Percentiles rank a stretch among this genome's conserved stretches.
Conservation (phyloP, 2,329 filamentous ascomycete species). For the Cordyceps cicadae region DNA sequence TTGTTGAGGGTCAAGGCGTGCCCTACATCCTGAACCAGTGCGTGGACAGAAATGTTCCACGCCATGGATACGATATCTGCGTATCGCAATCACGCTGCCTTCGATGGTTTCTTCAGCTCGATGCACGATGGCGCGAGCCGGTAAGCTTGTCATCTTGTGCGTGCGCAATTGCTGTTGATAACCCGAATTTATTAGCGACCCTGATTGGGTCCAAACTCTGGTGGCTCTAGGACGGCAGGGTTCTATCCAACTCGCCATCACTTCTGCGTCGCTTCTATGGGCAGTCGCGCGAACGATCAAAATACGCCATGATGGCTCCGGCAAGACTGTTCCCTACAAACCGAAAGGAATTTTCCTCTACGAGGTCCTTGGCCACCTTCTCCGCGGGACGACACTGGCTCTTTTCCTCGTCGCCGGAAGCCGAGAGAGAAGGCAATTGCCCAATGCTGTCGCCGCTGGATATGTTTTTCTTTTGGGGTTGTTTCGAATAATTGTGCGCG, state of each 20-base stretch:
- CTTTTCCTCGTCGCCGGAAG: neutral
- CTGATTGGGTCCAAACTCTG: neutral
- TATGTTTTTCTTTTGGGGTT: slow-evolving; percentile 40
- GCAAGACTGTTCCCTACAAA: slow-evolving; percentile 5
- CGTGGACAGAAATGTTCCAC: neutral
- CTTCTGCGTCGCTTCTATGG: neutral
- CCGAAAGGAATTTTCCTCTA: neutral
- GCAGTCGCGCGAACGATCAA: neutral
- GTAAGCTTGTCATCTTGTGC: neutral
- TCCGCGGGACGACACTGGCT: neutral
- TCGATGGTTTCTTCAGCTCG: neutral
- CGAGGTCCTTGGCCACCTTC: neutral
- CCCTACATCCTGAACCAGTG: neutral
- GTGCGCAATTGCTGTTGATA: neutral
- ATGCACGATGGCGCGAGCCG: neutral
- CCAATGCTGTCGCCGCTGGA: slow-evolving; percentile 28
- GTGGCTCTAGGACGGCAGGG: neutral
- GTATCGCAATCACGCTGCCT: neutral
- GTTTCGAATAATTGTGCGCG: slow-evolving; percentile 31
- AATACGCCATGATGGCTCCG: neutral
- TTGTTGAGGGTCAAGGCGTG: neutral
- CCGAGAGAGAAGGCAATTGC: slow-evolving; percentile 19
- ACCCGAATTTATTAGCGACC: neutral
- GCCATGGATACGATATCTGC: neutral
- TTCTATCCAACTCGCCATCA: neutral